Conservation (phyloP, 768 basidiomycete species). For the Leucosporidium creatinivorum region DNA sequence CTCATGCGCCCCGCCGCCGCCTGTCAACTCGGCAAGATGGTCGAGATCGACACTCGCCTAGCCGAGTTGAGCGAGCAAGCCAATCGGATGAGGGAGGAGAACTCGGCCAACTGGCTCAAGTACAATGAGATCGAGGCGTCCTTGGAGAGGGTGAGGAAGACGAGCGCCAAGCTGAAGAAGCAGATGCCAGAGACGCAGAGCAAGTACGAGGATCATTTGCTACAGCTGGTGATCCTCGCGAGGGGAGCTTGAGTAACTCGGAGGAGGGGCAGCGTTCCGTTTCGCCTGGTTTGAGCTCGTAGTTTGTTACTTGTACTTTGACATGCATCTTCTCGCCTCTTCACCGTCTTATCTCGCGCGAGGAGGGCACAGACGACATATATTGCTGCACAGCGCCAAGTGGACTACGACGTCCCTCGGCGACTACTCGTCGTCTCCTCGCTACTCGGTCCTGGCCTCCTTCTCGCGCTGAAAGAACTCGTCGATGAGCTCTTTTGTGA, state of each 20-base stretch:
- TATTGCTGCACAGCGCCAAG: too few relatives aligned
- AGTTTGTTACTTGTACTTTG: too few relatives aligned
- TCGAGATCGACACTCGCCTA: background rate
- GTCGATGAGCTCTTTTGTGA: slow-evolving; percentile 32
- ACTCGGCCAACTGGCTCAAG: background rate
- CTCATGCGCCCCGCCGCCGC: background rate
- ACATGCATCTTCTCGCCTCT: too few relatives aligned
- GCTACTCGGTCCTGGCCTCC: slow-evolving; percentile 3
- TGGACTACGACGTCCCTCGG: background rate
- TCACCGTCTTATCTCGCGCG: too few relatives aligned
- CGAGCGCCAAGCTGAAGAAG: background rate
- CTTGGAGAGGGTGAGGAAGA: background rate
- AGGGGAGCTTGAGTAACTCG: background rate
- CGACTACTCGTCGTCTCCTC: too few relatives aligned
- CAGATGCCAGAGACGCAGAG: background rate
- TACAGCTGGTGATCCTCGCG: background rate
- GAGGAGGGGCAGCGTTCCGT: too few relatives aligned
- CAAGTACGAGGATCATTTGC: background rate
- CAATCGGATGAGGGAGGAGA: background rate
- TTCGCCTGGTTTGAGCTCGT: too few relatives aligned
- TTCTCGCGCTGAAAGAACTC: slow-evolving; percentile 29
- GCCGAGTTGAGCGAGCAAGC: background rate
- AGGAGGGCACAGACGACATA: too few relatives aligned
- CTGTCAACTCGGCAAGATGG: background rate
- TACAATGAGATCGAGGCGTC: background rate